Base-by-base conservation (phyloP, 129 eudicot genomes). In the Deinandra increscens region DNA sequence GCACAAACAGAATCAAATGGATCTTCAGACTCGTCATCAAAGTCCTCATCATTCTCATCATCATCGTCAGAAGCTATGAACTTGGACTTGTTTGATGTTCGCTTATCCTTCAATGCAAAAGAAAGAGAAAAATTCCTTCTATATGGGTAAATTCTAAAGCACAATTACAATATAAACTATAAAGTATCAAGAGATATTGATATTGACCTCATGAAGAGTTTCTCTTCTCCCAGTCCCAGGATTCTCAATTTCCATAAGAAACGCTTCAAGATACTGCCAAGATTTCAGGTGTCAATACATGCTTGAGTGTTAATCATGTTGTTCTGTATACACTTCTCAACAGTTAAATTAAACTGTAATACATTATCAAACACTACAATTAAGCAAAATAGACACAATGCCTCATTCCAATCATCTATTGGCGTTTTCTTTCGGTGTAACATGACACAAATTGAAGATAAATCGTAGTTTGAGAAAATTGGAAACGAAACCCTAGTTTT, bases 1-100 rank as follows among this genome's bases (percentile, higher is more conserved):
- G 86, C 87, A 70, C 97, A 91, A 31, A 88, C 91, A 56, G 79
- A 51, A 70, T 83, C 88, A 72, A 85, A 91, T 26, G 66, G 38
- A 42, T 39, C 76, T 64, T 73, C 87, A 6, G 18, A 33, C 7
- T 75, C 73, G 5, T 46, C 84, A 29, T 78, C 78, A 51, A 4
- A 7, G 2, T 55, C 84, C 7, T 64, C 81, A 37, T 65, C 74
- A 19, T 23, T 4, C 44, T 60, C 71, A 51, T 33, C 54, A 17
- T 69, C 79, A 8, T 66, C 77, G 4, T 20, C 69, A 23, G 43
- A 73, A 38, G 38, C 81, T 12, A 79, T 67, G 78, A 75, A 75
- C 59, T 79, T 51, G 5, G 31, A 46, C 71, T 68, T 75, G 36
- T 55, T 76, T 31, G 61, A 33, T 49, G 71, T 36, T 29, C 17